These are phyloP conservation scores for Trypanosoma platydactyli DNA, from an alignment of 208 protist genomes.

Conservation along the genomic window DNA sequence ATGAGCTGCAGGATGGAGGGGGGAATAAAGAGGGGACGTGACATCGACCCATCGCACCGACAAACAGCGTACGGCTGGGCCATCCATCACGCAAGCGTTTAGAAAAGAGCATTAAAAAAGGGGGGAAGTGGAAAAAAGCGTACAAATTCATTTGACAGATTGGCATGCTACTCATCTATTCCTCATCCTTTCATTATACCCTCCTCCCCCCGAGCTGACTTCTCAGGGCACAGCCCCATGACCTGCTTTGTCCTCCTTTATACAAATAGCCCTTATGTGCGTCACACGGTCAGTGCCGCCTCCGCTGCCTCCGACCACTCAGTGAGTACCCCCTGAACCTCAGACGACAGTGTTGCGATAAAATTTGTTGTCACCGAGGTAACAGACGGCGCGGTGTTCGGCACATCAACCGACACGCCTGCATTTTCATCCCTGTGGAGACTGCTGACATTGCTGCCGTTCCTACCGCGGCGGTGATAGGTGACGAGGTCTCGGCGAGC, in stretches of 20 bases:
- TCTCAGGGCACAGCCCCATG: too few relatives aligned
- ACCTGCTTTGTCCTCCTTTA: neutral
- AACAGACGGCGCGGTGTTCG: conserved; percentile 1
- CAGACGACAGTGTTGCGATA: conserved; percentile 17
- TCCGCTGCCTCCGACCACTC: conserved; percentile 15
- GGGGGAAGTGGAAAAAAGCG: too few relatives aligned
- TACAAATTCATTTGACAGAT: too few relatives aligned
- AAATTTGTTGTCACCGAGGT: neutral
- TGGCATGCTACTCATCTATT: too few relatives aligned
- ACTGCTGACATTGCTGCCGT: conserved; percentile 1
- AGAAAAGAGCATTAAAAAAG: too few relatives aligned
- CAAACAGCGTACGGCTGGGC: too few relatives aligned
- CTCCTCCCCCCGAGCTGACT: too few relatives aligned
- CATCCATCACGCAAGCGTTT: too few relatives aligned
- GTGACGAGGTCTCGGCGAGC: neutral
- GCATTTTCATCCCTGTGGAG: conserved; percentile 4
- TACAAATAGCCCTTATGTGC: neutral
- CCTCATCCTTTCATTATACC: too few relatives aligned
- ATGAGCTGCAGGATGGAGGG: too few relatives aligned
- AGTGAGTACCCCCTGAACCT: conserved; percentile 14
- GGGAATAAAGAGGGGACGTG: too few relatives aligned
- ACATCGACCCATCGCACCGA: too few relatives aligned
- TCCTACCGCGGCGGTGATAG: neutral
- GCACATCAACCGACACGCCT: conserved; percentile 6
- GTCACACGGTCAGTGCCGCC: neutral